Evolutionary conservation across 495 filamentous ascomycete genomes (phyloP).

Genomic region (Hamigera avellanea): DNA sequence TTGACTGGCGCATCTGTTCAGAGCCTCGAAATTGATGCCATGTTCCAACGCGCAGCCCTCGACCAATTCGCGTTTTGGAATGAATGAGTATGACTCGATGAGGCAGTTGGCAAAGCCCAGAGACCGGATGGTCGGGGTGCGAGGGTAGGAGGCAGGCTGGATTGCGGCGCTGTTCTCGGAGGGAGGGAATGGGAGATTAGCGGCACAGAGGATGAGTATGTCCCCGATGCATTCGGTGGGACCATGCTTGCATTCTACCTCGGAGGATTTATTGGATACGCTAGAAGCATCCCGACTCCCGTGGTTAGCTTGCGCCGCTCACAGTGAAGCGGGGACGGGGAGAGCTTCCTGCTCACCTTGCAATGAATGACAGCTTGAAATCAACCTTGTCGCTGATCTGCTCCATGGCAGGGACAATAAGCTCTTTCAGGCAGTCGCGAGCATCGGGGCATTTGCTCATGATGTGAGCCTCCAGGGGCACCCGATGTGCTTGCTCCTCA

Average conservation of each 20-base stretch:
- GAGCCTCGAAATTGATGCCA: conserved; percentile 67
- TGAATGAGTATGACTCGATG: conserved; percentile 53
- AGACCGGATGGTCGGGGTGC: conserved; percentile 68
- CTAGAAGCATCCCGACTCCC: conserved; percentile 7
- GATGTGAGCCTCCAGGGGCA: conserved; percentile 82
- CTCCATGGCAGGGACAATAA: conserved; percentile 82
- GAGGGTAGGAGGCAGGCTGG: conserved; percentile 17
- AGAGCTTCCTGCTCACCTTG: conserved; percentile 39
- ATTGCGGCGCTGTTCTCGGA: conserved; percentile 6
- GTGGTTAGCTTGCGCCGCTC: conserved; percentile 5
- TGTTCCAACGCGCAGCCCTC: conserved; percentile 82
- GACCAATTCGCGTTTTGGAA: conserved; percentile 63
- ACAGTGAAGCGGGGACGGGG: neutral
- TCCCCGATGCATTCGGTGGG: conserved; percentile 86
- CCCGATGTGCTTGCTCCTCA: conserved; percentile 12
- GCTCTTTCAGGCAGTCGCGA: conserved; percentile 61
- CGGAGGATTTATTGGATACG: conserved; percentile 25
- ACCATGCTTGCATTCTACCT: conserved; percentile 68
- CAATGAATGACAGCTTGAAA: conserved; percentile 86
- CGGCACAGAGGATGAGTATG: conserved; percentile 86
- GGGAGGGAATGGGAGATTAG: conserved; percentile 41
- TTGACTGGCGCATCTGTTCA: conserved; percentile 65
- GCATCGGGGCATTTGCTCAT: conserved; percentile 95
- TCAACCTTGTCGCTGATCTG: conserved; percentile 71
- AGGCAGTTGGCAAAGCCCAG: conserved; percentile 90